Percentiles rank a stretch among this genome's conserved stretches.
Conservation (phyloP, 371 early-diverging fungal species). For the Conidiobolus incongruus region DNA sequence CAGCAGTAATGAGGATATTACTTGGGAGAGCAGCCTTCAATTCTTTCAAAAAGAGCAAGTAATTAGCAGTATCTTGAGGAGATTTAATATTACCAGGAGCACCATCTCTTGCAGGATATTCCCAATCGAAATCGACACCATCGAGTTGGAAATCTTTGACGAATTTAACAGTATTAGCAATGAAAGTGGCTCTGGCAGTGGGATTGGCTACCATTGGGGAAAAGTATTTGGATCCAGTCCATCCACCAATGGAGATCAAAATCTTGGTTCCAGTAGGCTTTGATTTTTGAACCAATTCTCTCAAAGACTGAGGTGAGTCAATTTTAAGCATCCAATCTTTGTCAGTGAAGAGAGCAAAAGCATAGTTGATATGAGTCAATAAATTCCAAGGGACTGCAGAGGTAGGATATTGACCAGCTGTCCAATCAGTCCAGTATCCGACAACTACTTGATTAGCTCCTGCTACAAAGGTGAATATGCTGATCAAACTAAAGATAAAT, state of each 20-base stretch:
- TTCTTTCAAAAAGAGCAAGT: constrained; percentile 28
- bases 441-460: constrained; percentile 5
- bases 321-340: constrained; percentile 8
- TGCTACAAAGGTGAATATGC: too few species aligned
- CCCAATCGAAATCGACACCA: constrained; percentile 42
- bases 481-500: too few species aligned
- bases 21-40: constrained; percentile 33
- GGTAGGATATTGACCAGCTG: constrained; percentile 1
- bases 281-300: constrained; percentile 6
- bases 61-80: constrained; percentile 24
- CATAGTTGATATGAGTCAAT: constrained; percentile 13
- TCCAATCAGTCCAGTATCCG: constrained; percentile 2
- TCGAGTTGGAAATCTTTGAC: constrained; percentile 17
- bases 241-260: constrained; percentile 48
- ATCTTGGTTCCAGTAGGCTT: constrained; percentile 14
- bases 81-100: constrained; percentile 33
- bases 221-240: constrained; percentile 43
- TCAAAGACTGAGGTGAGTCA: constrained; percentile 5
- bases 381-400: constrained; percentile 4
- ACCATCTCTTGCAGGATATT: constrained; percentile 50
- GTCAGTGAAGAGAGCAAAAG: constrained; percentile 5
- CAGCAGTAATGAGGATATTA: constrained; percentile 37
- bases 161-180: constrained; percentile 13
- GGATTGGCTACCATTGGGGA: constrained; percentile 23
- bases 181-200: constrained; percentile 17